A percentile compares a stretch with the other conserved stretches of the same genome.
phyloP scores from a whole-genome alignment of 2,329 filamentous ascomycete species.

The Nigrospora osmanthi region DNA sequence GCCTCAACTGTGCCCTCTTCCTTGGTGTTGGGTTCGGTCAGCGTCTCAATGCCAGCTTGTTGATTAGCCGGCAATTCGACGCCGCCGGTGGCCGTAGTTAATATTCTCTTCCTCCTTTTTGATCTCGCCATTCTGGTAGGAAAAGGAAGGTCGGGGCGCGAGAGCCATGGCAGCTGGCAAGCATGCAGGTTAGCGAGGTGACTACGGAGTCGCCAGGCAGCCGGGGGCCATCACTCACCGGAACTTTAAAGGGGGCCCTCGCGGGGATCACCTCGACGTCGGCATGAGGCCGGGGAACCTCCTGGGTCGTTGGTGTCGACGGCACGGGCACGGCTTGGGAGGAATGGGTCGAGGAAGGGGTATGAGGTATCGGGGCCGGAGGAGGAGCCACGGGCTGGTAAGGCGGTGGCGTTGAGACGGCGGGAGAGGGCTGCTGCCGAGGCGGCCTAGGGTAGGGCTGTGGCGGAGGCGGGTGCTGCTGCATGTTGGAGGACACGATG shows the following conservation, averaged over 20 bases:
- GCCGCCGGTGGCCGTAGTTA: constrained; percentile 25
- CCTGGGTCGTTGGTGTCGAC: constrained; percentile 34
- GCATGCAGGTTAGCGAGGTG: constrained; percentile 15
- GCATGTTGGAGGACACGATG: constrained; percentile 33
- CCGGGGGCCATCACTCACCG: constrained; percentile 32
- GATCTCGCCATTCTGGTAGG: constrained; percentile 32
- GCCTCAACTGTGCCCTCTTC: constrained; percentile 4
- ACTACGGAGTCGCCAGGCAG: constrained; percentile 1
- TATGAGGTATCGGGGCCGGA: constrained; percentile 34
- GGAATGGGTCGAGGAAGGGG: constrained; percentile 46
- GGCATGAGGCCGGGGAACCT: constrained; percentile 14
- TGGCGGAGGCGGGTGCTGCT: constrained; percentile 20
- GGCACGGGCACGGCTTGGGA: constrained; percentile 29
- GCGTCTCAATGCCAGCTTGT: constrained; percentile 20
- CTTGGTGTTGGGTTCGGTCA: constrained; percentile 5
- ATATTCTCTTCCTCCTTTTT: constrained; percentile 31
- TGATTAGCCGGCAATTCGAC: constrained; percentile 35
- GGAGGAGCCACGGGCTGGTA: constrained; percentile 34
- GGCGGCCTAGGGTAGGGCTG: constrained; percentile 38
- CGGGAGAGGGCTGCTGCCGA: constrained; percentile 38
- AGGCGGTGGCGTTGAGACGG: constrained; percentile 42
- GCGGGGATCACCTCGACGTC: constrained; percentile 15
- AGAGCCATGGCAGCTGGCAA: constrained; percentile 49
- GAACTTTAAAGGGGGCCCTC: constrained; percentile 33
- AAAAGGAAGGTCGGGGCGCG: constrained; percentile 41